Evolutionary conservation across 768 basidiomycete species (phyloP).

Genomic region (Scleroderma bovista): DNA sequence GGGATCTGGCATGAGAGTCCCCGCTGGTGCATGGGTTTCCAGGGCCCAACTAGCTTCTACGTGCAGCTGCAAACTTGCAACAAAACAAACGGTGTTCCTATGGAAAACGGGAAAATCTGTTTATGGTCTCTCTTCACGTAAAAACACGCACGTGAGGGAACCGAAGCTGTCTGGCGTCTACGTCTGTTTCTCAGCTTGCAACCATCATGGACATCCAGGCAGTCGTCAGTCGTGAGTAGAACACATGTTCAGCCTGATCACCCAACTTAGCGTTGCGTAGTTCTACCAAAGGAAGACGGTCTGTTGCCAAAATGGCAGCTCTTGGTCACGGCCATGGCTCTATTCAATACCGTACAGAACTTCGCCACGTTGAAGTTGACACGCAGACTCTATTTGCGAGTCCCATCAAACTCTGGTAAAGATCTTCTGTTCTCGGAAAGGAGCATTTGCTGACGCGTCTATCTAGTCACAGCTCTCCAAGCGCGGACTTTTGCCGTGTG

Average conservation of each 20-base stretch:
- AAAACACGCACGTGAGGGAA: not conserved
- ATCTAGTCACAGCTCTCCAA: constrained; percentile 75
- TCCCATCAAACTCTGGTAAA: constrained; percentile 37
- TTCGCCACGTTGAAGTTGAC: constrained; percentile 74
- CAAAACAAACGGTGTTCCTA: not conserved
- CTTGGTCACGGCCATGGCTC: constrained; percentile 64
- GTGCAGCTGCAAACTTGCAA: constrained; percentile 7
- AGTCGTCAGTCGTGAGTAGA: not conserved
- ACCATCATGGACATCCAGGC: not conserved
- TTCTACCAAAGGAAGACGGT: constrained; percentile 61
- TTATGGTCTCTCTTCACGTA: not conserved
- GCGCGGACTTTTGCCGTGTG: constrained; percentile 88
- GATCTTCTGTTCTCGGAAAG: not conserved
- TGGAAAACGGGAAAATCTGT: not conserved
- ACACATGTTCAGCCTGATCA: constrained; percentile 1
- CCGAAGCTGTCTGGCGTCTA: not conserved
- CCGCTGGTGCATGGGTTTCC: constrained; percentile 17
- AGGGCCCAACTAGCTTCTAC: constrained; percentile 9
- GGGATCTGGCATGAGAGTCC: constrained; percentile 27
- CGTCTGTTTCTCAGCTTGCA: not conserved
- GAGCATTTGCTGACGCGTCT: not conserved
- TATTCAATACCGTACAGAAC: constrained; percentile 87
- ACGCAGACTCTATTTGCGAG: constrained; percentile 61
- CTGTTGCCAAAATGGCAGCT: constrained; percentile 87
- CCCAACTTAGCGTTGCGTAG: constrained; percentile 28